Evolutionary conservation across 129 eudicot species (phyloP), one percentile per base, ranked within the genome.

Genomic region (Saussurea involucrata): DNA sequence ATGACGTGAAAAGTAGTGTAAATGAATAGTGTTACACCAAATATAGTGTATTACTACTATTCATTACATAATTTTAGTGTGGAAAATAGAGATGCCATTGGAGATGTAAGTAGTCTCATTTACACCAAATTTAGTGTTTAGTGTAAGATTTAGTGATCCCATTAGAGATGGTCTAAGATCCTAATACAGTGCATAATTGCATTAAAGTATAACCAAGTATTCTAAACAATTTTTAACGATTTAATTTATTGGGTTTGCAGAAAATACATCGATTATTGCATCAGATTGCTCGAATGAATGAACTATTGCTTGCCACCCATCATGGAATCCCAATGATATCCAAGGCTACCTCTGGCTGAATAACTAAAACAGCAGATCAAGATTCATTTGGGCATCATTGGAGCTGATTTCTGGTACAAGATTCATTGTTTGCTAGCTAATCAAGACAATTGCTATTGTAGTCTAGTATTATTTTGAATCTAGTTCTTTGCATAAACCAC

Each of bases 221-320:
- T 57, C 11, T 49, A 57, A 11, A 25, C 1, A 32, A 1, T 29
- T 17, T 11, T 67, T 67, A 20, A 68, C 29, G 27, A 68, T 68
- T 20, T 10, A 18, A 68, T 20, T 58, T 21, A 11, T 9, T 57
- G 61, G 61, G 22, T 73, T 67, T 81, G 85, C 92, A 92, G 97
- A 92, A 83, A 80, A 92, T 92, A 55, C 77, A 82, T 80, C 78
- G 74, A 61, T 83, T 92, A 1, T 60, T 92, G 88, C 79, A 81
- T 74, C 97, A 89, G 77, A 74, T 92, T 69, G 87, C 93, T 6
- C 58, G 72, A 66, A 81, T 92, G 97, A 92, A 92, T 63, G 85
- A 89, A 42, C 20, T 86, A 21, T 69, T 89, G 83, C 76, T 89
- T 73, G 75, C 76, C 25, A 33, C 75, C 5, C 76, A 78, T 44